A percentile compares a stretch with the other conserved stretches of the same genome.
These are phyloP conservation scores for Chalciporus chontae DNA, from an alignment of 768 basidiomycete genomes.

Conservation along the genomic window DNA sequence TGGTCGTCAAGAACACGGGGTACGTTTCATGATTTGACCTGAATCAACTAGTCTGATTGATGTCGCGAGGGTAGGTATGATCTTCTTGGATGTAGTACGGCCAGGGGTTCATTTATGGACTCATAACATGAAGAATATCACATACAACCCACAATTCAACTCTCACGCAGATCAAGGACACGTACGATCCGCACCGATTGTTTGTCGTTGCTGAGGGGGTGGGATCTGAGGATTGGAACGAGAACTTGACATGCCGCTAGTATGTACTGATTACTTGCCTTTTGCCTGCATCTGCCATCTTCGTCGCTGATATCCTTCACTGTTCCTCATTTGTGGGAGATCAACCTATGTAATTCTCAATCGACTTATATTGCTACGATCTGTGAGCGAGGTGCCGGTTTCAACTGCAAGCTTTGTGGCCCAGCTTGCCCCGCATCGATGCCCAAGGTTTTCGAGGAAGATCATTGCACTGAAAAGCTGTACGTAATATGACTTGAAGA, in stretches of 20 bases:
- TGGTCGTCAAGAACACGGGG: constrained; percentile 26
- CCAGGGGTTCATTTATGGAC: constrained; percentile 38
- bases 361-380: no score
- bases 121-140: no score
- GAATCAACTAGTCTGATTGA: background rate
- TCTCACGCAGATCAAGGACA: constrained; percentile 40
- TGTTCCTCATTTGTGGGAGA: no score
- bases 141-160: no score
- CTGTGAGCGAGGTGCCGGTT: background rate
- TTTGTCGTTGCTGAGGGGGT: constrained; percentile 13
- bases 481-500: no score
- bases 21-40: background rate
- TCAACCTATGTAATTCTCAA: no score
- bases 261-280: constrained; percentile 5
- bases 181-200: constrained; percentile 10
- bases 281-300: no score
- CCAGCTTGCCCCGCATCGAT: no score
- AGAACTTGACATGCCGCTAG: constrained; percentile 10
- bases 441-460: no score
- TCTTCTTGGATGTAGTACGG: constrained; percentile 37
- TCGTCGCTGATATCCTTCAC: no score
- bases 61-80: constrained; percentile 27
- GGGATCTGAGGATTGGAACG: constrained; percentile 27
- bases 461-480: no score
- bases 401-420: no score